Base-by-base conservation (phyloP, 1,139 yeast genomes). In the Meyerozyma guilliermondii region DNA sequence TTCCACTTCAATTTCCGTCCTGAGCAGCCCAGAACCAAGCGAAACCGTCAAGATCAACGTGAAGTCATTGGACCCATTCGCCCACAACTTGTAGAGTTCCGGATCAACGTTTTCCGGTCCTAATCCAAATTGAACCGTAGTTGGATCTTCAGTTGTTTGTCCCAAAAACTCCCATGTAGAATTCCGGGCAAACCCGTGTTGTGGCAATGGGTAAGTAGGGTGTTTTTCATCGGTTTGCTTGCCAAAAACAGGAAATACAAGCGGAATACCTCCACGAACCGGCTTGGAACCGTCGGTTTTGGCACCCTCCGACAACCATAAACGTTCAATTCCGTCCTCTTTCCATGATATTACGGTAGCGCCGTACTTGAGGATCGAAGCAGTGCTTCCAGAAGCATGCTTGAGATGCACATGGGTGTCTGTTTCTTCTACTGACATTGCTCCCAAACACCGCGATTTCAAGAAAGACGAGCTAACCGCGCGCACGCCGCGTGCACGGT, bases 181-280 rank as follows among this genome's bases (percentile, higher is more conserved):
- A 61, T 78, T 85, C 62, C 98, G 76, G 13, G 96, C 98, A 66
- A 92, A 87, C 2, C 98, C 98, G 60, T 92, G 98, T 66, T 92
- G 98, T 11, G 97, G 97, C 52, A 92, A 76, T 30, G 58, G 53
- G 48, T 46, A 58, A 2, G 78, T 69, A 24, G 75, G 67, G 46
- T 69, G 74, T 5, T 46, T 22, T 38, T 54, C 57, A 35, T 62
- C 56, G 68, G 50, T 71, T 61, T 48, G 73, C 59, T 87, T 88
- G 46, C 98, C 98, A 63, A 92, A 92, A 7, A 89, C 83, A 1
- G 98, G 98, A 75, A 92, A 92, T 2, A 91, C 98, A 26, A 92
- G 71, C 10, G 98, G 98, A 43, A 92, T 87, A 40, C 98, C 98
- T 47, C 98, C 98, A 59, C 98, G 78, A 22, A 92, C 97, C 1